Percentiles rank a stretch among this genome's conserved stretches.
Evolutionary conservation across 768 basidiomycete species (phyloP).

Genomic region (Calocybe gangraenosa): DNA sequence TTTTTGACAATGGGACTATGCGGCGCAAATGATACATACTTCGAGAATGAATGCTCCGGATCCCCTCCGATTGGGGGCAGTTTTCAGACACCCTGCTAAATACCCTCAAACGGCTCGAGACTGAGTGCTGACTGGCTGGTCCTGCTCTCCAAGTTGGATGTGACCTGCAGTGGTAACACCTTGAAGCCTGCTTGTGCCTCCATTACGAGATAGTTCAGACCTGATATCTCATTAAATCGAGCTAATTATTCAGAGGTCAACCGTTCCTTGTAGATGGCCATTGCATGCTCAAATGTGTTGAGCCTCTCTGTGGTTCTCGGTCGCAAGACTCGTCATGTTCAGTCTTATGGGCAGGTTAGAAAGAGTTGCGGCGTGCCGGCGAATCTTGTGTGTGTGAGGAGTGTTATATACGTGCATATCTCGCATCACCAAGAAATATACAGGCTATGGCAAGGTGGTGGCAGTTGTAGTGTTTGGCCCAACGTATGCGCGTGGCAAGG

Average conservation of each 20-base stretch:
- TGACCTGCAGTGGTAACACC: no score
- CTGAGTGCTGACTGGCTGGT: background rate
- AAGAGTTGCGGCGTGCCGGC: no score
- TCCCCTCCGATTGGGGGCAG: constrained; percentile 1
- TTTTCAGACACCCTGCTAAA: background rate
- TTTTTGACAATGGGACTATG: background rate
- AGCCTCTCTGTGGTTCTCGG: no score
- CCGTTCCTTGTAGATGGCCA: constrained; percentile 1
- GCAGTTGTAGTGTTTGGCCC: no score
- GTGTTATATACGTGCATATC: no score
- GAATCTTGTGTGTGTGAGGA: no score
- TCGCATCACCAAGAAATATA: no score
- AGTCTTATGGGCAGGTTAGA: no score
- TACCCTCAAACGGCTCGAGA: constrained; percentile 4
- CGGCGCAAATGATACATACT: background rate
- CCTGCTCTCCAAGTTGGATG: background rate
- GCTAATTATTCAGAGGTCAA: constrained; percentile 2
- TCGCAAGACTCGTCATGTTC: no score
- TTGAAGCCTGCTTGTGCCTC: background rate
- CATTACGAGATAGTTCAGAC: background rate
- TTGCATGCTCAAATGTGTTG: constrained; percentile 5
- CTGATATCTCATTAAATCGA: constrained; percentile 1
- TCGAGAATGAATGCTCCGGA: constrained; percentile 1
- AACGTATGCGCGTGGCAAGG: no score
- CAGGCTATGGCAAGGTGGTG: no score